A percentile compares a stretch with the other conserved stretches of the same genome.
These are phyloP conservation scores for Penicillium nordicum DNA, from an alignment of 2,329 filamentous ascomycete genomes.

Conservation along the genomic window DNA sequence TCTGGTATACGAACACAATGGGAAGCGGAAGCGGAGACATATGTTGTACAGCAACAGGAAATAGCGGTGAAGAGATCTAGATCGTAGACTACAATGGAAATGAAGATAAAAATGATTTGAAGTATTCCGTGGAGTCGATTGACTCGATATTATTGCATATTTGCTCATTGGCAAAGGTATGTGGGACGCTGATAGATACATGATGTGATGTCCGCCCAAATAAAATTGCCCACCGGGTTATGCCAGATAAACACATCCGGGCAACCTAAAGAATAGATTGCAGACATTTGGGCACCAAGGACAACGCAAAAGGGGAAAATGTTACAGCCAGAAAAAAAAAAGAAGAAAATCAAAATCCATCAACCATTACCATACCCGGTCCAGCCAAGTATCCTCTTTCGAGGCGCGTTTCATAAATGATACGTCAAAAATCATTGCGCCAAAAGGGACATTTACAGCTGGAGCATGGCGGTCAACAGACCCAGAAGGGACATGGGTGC, in stretches of 20 bases:
- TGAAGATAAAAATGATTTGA: not conserved
- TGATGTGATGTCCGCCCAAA: conserved; percentile 1
- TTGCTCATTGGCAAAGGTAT: not conserved
- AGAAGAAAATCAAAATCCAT: conserved; percentile 11
- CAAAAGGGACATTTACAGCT: conserved; percentile 23
- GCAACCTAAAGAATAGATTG: not conserved
- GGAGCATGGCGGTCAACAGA: conserved; percentile 29
- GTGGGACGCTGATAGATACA: conserved; percentile 4
- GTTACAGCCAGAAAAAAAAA: conserved; percentile 4
- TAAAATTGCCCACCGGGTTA: not conserved
- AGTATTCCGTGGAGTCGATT: not conserved
- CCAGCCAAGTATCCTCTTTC: conserved; percentile 25
- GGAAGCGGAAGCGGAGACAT: no score
- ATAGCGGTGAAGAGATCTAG: not conserved
- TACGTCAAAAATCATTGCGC: conserved; percentile 2
- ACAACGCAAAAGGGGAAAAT: conserved; percentile 1
- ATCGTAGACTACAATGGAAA: not conserved
- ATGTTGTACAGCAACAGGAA: not conserved
- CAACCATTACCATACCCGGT: conserved; percentile 15
- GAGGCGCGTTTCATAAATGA: conserved; percentile 16
- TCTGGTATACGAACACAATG: not conserved
- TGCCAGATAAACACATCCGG: not conserved
- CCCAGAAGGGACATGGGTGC: conserved; percentile 22
- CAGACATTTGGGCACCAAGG: not conserved
- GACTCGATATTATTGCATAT: not conserved